A percentile compares a stretch with the other conserved stretches of the same genome.
These are phyloP conservation scores for Sparassis latifolia DNA, from an alignment of 1,284 basidiomycete species.

Conservation along the genomic window DNA sequence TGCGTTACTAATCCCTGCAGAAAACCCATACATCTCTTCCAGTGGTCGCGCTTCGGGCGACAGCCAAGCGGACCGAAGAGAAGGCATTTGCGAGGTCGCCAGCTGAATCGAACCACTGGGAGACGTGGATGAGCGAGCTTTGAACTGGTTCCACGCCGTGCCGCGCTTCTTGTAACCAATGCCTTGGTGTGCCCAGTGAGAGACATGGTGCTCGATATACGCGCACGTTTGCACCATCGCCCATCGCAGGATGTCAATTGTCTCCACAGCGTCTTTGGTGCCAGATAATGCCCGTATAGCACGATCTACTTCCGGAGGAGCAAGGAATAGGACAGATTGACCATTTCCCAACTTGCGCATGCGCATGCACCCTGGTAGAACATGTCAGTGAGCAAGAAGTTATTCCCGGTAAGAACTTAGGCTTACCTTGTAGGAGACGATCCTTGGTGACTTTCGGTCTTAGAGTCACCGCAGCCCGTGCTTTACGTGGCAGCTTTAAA, in stretches of 20 bases:
- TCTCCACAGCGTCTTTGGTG: slow-evolving; percentile 10
- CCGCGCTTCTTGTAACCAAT: slow-evolving; percentile 32
- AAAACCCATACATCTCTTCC: not conserved
- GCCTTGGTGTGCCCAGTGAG: slow-evolving; percentile 45
- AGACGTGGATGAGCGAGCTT: not conserved
- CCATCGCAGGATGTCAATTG: slow-evolving; percentile 38
- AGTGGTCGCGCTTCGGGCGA: not conserved
- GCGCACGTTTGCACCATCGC: slow-evolving; percentile 38
- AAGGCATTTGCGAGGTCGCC: not conserved
- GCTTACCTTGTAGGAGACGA: slow-evolving; percentile 43
- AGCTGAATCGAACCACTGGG: not conserved
- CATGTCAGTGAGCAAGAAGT: no score
- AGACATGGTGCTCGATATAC: slow-evolving; percentile 32
- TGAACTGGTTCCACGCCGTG: slow-evolving; percentile 23
- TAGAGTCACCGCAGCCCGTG: slow-evolving; percentile 46
- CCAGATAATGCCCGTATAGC: slow-evolving; percentile 27
- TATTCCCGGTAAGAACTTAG: no score
- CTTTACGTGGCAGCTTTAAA: slow-evolving; percentile 37
- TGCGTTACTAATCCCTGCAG: not conserved
- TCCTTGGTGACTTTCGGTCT: slow-evolving; percentile 52
- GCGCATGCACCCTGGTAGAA: slow-evolving; percentile 41
- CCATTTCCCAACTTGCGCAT: slow-evolving; percentile 45
- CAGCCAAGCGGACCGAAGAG: not conserved
- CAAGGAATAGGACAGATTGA: slow-evolving; percentile 45
- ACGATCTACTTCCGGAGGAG: slow-evolving; percentile 38